These are phyloP conservation scores for Blastobotrys raffinosifermentans DNA, from an alignment of 1,139 yeast species.

Conservation along the genomic window DNA sequence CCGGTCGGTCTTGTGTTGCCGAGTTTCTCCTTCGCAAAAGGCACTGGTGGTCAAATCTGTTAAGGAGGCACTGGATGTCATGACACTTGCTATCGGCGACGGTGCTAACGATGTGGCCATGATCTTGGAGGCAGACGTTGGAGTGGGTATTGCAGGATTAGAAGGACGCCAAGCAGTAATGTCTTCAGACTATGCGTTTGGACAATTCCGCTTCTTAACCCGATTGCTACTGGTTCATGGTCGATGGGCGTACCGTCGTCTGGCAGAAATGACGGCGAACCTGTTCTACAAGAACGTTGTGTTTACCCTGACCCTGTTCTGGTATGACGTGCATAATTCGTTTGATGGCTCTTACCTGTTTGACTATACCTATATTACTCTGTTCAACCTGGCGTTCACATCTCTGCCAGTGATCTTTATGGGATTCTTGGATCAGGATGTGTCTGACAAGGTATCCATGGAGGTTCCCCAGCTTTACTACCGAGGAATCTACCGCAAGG, in stretches of 20 bases:
- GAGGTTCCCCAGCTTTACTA: slow-evolving; percentile 84
- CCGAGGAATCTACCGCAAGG: slow-evolving; percentile 73
- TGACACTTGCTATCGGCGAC: slow-evolving; percentile 93
- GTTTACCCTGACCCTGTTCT: slow-evolving; percentile 80
- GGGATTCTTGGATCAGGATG: slow-evolving; percentile 93
- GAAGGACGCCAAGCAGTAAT: slow-evolving; percentile 99
- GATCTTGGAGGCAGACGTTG: slow-evolving; percentile 98
- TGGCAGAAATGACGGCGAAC: slow-evolving; percentile 90
- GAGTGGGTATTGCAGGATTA: slow-evolving; percentile 97
- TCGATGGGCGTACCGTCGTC: slow-evolving; percentile 89
- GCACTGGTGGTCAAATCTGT: slow-evolving; percentile 91
- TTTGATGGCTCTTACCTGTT: slow-evolving; percentile 90
- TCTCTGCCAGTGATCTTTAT: slow-evolving; percentile 88
- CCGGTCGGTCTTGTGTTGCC: slow-evolving; percentile 90
- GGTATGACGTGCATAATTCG: slow-evolving; percentile 83
- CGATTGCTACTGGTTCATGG: slow-evolving; percentile 85
- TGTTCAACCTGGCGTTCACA: slow-evolving; percentile 90
- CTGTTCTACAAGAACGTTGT: slow-evolving; percentile 90
- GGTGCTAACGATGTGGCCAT: slow-evolving; percentile 98
- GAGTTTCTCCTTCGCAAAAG: slow-evolving; percentile 98
- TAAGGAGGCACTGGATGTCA: slow-evolving; percentile 71
- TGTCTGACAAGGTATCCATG: slow-evolving; percentile 68
- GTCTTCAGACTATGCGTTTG: slow-evolving; percentile 96
- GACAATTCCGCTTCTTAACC: slow-evolving; percentile 82
- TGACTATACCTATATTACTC: slow-evolving; percentile 87